Evolutionary conservation across 331 rosid species (phyloP), one percentile per base, ranked within the genome.

Genomic region (Quercus phellos): DNA sequence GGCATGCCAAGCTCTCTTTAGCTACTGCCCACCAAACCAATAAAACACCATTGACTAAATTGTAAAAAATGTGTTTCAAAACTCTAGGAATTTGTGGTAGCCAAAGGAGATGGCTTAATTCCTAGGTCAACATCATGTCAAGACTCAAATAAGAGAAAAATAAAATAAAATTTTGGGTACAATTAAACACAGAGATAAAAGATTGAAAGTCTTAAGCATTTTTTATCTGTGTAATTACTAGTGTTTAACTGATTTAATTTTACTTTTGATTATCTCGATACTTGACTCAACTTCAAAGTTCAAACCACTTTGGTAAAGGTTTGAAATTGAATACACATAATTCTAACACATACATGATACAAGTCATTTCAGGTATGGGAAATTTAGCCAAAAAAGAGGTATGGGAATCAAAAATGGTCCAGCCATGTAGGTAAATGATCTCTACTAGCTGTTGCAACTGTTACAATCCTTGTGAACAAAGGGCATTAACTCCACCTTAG

Each of bases 401-500:
- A 61, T 30, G 24, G 43, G 19, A 29, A 46, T 32, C 70, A 6
- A 18, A 64, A 30, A 32, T 3, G 38, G 34, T 5, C 19, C 68
- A 24, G n/a, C 17, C 16, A 26, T 5, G 42, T 61, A 16, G 42
- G 13, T 26, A 14, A 14, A 5, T 13, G 68, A 61, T 61, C 51
- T 59, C 21, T 50, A 24, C 27, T 35, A 43, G 38, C 68, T 13
- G 68, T 67, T 66, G 26, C 70, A 80, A 42, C 53, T 55, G 8
- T 55, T 55, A n/a, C 13, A 16, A 34, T 34, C n/a, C 38, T 18
- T 21, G 4, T 18, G 51, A 77, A 50, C 55, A 7, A 32, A 76
- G 51, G 5, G 74, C 74, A 75, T 81, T 76, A 34, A 60, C 27
- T 66, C 70, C 75, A 1, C n/a, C 51, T 55, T 29, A 76, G 42